Evolutionary conservation across 2,329 filamentous ascomycete species (phyloP).

Genomic region (Diplodia intermedia): DNA sequence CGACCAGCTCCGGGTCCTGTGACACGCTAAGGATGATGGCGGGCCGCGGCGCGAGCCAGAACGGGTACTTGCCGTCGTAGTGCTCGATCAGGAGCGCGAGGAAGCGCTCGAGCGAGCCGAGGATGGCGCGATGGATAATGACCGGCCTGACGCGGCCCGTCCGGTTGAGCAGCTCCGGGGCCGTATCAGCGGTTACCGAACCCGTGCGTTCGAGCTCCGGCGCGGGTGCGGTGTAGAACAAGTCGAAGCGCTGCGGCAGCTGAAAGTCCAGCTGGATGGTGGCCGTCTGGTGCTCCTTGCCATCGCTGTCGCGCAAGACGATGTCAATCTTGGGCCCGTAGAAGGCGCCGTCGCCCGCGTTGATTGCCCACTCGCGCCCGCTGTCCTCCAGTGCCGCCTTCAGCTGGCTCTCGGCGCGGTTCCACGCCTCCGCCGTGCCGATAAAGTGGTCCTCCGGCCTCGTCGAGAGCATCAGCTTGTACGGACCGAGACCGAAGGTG

Average conservation of each 20-base stretch:
- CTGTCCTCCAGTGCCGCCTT: slow-evolving; percentile 67
- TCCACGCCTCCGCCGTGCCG: slow-evolving; percentile 73
- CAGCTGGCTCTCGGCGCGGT: slow-evolving; percentile 71
- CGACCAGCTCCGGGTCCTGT: slow-evolving; percentile 65
- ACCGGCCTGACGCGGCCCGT: slow-evolving; percentile 68
- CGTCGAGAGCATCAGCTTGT: slow-evolving; percentile 79
- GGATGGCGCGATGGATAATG: slow-evolving; percentile 82
- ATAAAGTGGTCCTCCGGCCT: slow-evolving; percentile 79
- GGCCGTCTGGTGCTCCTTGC: slow-evolving; percentile 87
- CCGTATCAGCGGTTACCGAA: not conserved
- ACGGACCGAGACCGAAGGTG: slow-evolving; percentile 73
- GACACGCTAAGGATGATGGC: slow-evolving; percentile 73
- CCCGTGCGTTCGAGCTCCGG: slow-evolving; percentile 61
- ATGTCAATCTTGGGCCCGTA: slow-evolving; percentile 94
- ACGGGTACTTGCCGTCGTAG: slow-evolving; percentile 80
- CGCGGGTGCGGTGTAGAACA: slow-evolving; percentile 75
- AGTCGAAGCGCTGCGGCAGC: slow-evolving; percentile 78
- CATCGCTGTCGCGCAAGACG: slow-evolving; percentile 73
- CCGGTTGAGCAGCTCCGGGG: slow-evolving; percentile 37
- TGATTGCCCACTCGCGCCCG: slow-evolving; percentile 74
- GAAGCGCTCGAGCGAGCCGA: slow-evolving; percentile 83
- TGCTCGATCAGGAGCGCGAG: slow-evolving; percentile 87
- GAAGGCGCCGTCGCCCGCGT: slow-evolving; percentile 84
- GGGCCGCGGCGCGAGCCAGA: slow-evolving; percentile 86
- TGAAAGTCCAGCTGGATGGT: slow-evolving; percentile 92